phyloP scores from a whole-genome alignment of 345 rosid species.

The Eucalyptus polybractea region DNA sequence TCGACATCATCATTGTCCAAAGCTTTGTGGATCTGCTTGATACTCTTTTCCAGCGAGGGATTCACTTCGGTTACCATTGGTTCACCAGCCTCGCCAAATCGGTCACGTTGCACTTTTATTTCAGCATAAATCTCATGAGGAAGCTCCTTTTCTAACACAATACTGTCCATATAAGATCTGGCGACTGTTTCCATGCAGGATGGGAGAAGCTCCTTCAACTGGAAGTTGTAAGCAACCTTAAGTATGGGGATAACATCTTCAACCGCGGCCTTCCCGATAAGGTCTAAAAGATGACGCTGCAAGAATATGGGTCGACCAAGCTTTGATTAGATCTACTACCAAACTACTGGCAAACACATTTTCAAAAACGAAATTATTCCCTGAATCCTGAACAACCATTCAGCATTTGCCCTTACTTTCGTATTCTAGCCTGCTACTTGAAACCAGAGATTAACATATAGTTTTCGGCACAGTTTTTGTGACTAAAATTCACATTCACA shows the following conservation, averaged over 20 bases:
- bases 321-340: neutral
- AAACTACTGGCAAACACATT: neutral
- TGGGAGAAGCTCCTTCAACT: conserved; percentile 6
- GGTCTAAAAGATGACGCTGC: conserved; percentile 27
- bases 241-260: conserved; percentile 34
- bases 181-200: conserved; percentile 9
- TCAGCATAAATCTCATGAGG: conserved; percentile 5
- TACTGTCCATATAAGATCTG: conserved; percentile 13
- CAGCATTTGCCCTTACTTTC: neutral
- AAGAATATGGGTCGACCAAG: neutral
- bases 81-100: neutral
- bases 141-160: conserved; percentile 19
- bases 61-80: neutral
- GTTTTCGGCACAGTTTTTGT: neutral
- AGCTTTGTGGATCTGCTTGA: conserved; percentile 26
- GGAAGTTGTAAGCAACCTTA: conserved; percentile 18
- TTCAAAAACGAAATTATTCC: neutral
- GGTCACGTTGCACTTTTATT: conserved; percentile 2
- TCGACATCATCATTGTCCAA: conserved; percentile 30
- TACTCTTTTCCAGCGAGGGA: conserved; percentile 2
- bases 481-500: neutral
- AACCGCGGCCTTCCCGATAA: conserved; percentile 16
- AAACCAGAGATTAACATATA: neutral
- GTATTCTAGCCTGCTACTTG: neutral
- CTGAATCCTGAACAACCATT: neutral